These are phyloP conservation scores for Pseudocercospora crystallina DNA, from an alignment of 2,329 filamentous ascomycete genomes.

Conservation along the genomic window DNA sequence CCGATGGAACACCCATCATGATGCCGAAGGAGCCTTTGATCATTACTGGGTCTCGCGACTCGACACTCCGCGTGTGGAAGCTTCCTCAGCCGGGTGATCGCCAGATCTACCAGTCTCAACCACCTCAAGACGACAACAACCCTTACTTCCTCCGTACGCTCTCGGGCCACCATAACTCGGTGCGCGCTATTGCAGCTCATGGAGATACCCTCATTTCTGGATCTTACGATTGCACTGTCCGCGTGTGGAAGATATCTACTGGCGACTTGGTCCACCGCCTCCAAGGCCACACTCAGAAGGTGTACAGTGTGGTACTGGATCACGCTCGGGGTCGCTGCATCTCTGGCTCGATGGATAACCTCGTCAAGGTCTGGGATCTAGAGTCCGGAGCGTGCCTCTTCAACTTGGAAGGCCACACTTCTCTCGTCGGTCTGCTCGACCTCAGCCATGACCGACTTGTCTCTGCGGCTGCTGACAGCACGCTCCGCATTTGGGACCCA, in stretches of 20 bases:
- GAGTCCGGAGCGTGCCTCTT: constrained; percentile 80
- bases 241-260: constrained; percentile 96
- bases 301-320: constrained; percentile 95
- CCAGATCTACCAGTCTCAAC: constrained; percentile 75
- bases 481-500: constrained; percentile 93
- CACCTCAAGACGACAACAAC: constrained; percentile 76
- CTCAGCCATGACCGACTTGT: constrained; percentile 86
- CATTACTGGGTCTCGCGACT: constrained; percentile 95
- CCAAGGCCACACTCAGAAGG: constrained; percentile 85
- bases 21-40: constrained; percentile 94
- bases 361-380: constrained; percentile 96
- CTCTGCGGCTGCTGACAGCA: constrained; percentile 92
- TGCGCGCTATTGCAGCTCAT: constrained; percentile 91
- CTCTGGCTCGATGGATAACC: constrained; percentile 96
- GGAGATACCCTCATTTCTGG: constrained; percentile 96
- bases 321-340: constrained; percentile 91
- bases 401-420: constrained; percentile 88
- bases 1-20: constrained; percentile 74
- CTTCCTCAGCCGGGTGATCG: constrained; percentile 78
- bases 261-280: constrained; percentile 83
- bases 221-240: constrained; percentile 92
- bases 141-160: constrained; percentile 92
- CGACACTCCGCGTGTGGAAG: constrained; percentile 90
- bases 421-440: constrained; percentile 88
- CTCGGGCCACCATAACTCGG: constrained; percentile 84